Evolutionary conservation across 345 rosid genomes (phyloP).

Genomic region (Anastatica hierochuntica): DNA sequence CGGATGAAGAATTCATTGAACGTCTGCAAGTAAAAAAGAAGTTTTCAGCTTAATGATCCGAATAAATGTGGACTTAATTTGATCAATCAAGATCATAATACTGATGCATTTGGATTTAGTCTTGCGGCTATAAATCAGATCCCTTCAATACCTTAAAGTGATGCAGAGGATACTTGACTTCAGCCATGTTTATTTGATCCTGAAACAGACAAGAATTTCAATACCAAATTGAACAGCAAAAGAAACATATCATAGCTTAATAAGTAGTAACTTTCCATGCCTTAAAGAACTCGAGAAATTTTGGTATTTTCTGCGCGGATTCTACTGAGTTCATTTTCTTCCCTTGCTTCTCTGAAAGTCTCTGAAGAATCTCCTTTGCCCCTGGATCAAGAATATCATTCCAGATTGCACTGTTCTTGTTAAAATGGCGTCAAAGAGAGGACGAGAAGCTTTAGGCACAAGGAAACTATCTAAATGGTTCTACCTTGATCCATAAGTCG

Average conservation of each 20-base stretch:
- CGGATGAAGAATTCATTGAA: constrained; percentile 87
- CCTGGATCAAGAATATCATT: constrained; percentile 39
- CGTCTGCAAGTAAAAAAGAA: constrained; percentile 43
- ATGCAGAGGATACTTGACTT: constrained; percentile 74
- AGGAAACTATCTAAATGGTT: neutral
- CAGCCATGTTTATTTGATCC: constrained; percentile 92
- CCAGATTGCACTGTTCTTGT: neutral
- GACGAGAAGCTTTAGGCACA: neutral
- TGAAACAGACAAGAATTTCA: constrained; percentile 24
- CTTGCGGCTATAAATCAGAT: constrained; percentile 1
- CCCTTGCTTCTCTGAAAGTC: constrained; percentile 84
- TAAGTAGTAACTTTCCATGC: constrained; percentile 18
- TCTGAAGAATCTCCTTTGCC: constrained; percentile 67
- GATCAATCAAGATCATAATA: neutral
- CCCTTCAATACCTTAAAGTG: constrained; percentile 60
- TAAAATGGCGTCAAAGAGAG: neutral
- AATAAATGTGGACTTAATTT: neutral
- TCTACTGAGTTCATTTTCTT: constrained; percentile 70
- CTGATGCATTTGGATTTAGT: neutral
- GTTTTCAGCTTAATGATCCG: neutral
- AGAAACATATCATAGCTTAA: neutral
- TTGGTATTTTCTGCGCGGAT: constrained; percentile 68
- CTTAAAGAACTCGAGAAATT: constrained; percentile 67
- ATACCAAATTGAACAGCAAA: neutral
- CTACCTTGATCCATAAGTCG: constrained; percentile 83